A percentile compares a stretch with the other conserved stretches of the same genome.
phyloP scores from a whole-genome alignment of 257 asterid species.

The Solanum medicagineum region DNA sequence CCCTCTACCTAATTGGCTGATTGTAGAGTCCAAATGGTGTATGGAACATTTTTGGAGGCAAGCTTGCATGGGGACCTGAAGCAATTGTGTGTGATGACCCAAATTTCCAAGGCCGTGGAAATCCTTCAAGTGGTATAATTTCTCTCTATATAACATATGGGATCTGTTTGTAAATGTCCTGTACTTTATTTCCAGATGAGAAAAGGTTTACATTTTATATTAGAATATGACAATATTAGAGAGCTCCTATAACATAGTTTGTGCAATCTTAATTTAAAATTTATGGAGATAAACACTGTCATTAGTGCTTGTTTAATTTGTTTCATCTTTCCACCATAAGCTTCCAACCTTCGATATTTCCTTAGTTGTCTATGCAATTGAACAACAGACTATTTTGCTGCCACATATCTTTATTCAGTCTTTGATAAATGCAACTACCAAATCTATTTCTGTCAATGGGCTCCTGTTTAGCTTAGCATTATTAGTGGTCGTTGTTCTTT shows the following conservation, averaged over 20 bases:
- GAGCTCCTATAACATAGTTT: not conserved
- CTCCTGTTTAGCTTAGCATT: not conserved
- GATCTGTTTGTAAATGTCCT: not conserved
- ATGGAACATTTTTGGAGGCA: constrained; percentile 41
- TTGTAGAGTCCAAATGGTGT: constrained; percentile 28
- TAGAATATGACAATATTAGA: not conserved
- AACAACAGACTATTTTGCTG: not conserved
- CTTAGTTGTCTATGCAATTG: not conserved
- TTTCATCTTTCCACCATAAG: not conserved
- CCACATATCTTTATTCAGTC: not conserved
- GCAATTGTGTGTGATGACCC: constrained; percentile 44
- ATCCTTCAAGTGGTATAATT: constrained; percentile 28
- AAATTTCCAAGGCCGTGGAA: constrained; percentile 36
- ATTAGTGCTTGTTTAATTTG: not conserved
- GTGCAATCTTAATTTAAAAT: not conserved
- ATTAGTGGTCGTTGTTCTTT: not conserved
- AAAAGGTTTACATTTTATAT: not conserved
- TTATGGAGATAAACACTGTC: not conserved
- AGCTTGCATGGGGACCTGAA: constrained; percentile 33
- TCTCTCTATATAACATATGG: not conserved
- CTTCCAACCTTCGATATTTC: not conserved
- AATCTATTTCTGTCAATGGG: not conserved
- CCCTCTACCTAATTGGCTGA: not conserved
- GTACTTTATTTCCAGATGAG: not conserved
- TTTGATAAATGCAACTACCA: not conserved